A percentile compares a stretch with the other conserved stretches of the same genome.
Conservation (phyloP, 2,329 filamentous ascomycete genomes). For the Diaporthe aspalathi region DNA sequence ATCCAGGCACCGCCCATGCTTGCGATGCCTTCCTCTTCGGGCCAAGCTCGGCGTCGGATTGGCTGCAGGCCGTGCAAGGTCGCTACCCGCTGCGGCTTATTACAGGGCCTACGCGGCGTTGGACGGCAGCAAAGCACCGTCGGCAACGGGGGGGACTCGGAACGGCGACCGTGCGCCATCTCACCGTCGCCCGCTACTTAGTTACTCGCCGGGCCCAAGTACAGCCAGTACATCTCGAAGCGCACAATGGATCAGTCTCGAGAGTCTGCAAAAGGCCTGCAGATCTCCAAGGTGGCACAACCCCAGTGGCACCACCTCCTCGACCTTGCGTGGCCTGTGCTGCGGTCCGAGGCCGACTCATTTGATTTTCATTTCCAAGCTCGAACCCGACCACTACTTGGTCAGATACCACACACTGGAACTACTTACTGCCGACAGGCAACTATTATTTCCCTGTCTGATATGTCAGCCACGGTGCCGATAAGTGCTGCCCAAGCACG, state of each 20-base stretch:
- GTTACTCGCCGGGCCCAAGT: background rate
- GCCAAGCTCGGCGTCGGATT: constrained; percentile 28
- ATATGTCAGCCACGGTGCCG: background rate
- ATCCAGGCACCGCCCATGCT: constrained; percentile 11
- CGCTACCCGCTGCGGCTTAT: background rate
- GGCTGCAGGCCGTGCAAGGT: constrained; percentile 6
- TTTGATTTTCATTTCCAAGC: background rate
- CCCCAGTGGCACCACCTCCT: constrained; percentile 19
- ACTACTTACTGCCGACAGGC: background rate
- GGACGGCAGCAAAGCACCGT: constrained; percentile 12
- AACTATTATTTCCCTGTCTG: background rate
- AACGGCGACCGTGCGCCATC: background rate
- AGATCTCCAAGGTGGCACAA: constrained; percentile 21
- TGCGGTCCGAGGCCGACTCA: background rate
- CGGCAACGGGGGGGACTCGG: background rate
- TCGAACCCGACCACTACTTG: background rate
- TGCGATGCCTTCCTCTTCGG: constrained; percentile 34
- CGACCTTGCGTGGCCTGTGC: background rate
- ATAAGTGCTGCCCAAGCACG: background rate
- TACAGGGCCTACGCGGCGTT: background rate
- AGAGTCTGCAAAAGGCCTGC: background rate
- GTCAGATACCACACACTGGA: background rate
- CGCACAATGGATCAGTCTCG: background rate
- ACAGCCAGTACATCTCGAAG: background rate
- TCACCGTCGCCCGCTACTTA: background rate